These are phyloP conservation scores for Aspergillus saccharolyticus DNA, from an alignment of 495 filamentous ascomycete genomes.

Conservation along the genomic window DNA sequence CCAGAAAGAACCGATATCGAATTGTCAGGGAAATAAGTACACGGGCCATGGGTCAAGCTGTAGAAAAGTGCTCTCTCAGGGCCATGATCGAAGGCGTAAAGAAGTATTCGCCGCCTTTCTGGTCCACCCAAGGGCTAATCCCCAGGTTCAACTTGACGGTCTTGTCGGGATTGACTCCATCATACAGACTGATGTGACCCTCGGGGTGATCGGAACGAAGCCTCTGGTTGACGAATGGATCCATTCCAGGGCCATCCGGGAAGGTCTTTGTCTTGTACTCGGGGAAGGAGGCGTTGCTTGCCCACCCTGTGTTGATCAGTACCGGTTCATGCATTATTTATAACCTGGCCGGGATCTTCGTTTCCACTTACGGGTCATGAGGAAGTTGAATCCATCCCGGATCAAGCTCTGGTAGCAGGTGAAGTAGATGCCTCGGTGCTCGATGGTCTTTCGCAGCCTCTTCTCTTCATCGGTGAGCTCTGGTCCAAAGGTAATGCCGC, in stretches of 20 bases:
- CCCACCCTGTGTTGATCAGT: slow-evolving; percentile 7
- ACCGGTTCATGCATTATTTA: neutral
- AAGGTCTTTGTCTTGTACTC: slow-evolving; percentile 5
- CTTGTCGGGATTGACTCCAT: neutral
- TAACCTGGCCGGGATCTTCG: neutral
- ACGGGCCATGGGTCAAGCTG: neutral
- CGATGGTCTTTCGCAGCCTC: slow-evolving; percentile 4
- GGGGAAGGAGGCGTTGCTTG: neutral
- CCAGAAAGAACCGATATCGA: too few species aligned
- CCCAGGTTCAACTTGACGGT: slow-evolving; percentile 6
- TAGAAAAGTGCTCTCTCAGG: neutral
- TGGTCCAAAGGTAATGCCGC: slow-evolving; percentile 28
- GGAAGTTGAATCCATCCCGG: slow-evolving; percentile 31
- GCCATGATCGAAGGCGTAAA: slow-evolving; percentile 24
- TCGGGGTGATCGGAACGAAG: neutral
- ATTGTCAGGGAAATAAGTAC: too few species aligned
- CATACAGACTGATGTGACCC: slow-evolving; percentile 5
- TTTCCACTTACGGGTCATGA: slow-evolving; percentile 26
- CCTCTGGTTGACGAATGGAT: neutral
- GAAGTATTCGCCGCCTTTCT: slow-evolving; percentile 27
- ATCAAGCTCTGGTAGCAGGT: slow-evolving; percentile 39
- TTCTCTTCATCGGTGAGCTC: slow-evolving; percentile 11
- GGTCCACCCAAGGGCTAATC: slow-evolving; percentile 16
- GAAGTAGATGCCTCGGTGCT: slow-evolving; percentile 38
- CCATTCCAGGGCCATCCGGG: neutral